A percentile compares a stretch with the other conserved stretches of the same genome.
These are phyloP conservation scores for Tolypocladium amazonense DNA, from an alignment of 2,329 filamentous ascomycete species.

Conservation along the genomic window DNA sequence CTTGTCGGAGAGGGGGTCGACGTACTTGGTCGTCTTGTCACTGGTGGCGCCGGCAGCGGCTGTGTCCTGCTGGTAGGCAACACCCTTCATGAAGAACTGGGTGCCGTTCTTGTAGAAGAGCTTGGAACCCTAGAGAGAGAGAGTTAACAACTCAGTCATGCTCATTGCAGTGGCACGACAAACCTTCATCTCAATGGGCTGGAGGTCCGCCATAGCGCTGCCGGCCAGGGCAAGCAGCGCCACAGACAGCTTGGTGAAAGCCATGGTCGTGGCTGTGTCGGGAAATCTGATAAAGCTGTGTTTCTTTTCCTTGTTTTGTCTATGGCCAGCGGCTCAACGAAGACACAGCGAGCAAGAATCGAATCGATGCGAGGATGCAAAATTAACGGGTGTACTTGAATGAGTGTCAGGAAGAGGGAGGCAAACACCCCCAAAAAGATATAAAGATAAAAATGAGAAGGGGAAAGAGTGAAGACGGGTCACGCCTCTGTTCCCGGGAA, in stretches of 20 bases:
- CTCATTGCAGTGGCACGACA: slow-evolving; percentile 1
- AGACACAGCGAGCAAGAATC: not conserved
- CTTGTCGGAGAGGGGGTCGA: slow-evolving; percentile 70
- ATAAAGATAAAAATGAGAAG: not conserved
- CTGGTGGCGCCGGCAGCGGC: slow-evolving; percentile 41
- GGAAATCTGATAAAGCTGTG: not conserved
- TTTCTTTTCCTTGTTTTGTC: not conserved
- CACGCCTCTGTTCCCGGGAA: not conserved
- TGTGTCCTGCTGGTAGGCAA: slow-evolving; percentile 87
- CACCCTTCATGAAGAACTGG: slow-evolving; percentile 72
- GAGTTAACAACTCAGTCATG: not conserved
- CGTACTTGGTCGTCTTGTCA: slow-evolving; percentile 45
- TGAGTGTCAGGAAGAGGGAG: slow-evolving; percentile 5
- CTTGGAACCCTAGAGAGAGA: slow-evolving; percentile 52
- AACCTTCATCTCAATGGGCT: slow-evolving; percentile 63
- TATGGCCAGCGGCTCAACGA: not conserved
- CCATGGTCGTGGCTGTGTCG: slow-evolving; percentile 15
- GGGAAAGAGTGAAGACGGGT: not conserved
- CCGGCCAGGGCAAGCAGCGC: slow-evolving; percentile 30
- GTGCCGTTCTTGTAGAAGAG: slow-evolving; percentile 77
- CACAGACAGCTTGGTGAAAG: slow-evolving; percentile 18
- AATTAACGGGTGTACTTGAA: not conserved
- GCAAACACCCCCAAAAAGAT: not conserved
- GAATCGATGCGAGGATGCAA: not conserved
- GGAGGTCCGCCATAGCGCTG: slow-evolving; percentile 31